These are phyloP conservation scores for Peronospora tabacina DNA, from an alignment of 352 stramenopile genomes.

Conservation along the genomic window DNA sequence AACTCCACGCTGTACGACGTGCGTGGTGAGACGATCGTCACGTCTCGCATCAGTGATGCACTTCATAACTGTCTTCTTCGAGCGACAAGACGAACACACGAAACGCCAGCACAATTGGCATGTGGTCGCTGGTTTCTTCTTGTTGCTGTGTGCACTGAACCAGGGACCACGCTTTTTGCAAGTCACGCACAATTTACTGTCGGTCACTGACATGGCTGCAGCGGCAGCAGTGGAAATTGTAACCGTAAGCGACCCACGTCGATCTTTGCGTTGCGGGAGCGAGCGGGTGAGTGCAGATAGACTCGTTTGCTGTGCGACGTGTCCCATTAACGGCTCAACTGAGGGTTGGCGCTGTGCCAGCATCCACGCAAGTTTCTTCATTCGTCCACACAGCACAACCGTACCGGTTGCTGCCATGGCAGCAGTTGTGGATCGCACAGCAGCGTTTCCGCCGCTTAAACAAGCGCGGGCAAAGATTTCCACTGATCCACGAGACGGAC, in stretches of 20 bases:
- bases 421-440: conserved; percentile 26
- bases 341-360: conserved; percentile 26
- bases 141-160: conserved; percentile 21
- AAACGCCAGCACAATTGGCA: conserved; percentile 42
- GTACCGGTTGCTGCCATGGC: conserved; percentile 26
- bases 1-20: conserved; percentile 30
- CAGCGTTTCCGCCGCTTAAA: conserved; percentile 26
- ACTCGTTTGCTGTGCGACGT: conserved; percentile 15
- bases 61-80: conserved; percentile 38
- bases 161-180: conserved; percentile 26
- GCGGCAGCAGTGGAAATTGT: conserved; percentile 23
- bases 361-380: conserved; percentile 65
- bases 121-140: conserved; percentile 29
- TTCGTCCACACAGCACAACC: conserved; percentile 46
- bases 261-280: conserved; percentile 16
- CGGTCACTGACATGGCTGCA: conserved; percentile 5
- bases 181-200: conserved; percentile 29
- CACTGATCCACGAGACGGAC: conserved; percentile 16
- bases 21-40: conserved; percentile 14
- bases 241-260: conserved; percentile 21
- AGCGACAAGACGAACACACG: conserved; percentile 45
- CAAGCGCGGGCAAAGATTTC: conserved; percentile 30
- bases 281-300: conserved; percentile 19
- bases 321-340: conserved; percentile 10
- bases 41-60: conserved; percentile 22